Conservation (phyloP, 192 early-diverging fungal genomes). For the Gonapodya prolifera region DNA sequence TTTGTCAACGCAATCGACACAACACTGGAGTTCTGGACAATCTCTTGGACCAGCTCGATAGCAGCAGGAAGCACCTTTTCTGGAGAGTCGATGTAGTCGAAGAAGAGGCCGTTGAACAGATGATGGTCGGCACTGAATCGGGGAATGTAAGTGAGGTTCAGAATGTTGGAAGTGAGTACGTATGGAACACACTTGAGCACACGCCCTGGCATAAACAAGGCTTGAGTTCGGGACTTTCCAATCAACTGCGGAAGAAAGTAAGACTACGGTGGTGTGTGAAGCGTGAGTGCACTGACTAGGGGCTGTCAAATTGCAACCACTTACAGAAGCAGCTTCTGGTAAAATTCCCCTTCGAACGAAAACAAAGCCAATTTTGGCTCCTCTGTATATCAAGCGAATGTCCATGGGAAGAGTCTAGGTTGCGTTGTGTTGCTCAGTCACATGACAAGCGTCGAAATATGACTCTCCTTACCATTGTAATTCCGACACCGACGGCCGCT, state of each 20-base stretch:
- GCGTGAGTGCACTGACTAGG: too few relatives aligned
- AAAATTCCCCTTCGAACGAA: constrained; percentile 15
- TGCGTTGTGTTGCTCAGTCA: too few relatives aligned
- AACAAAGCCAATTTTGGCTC: constrained; percentile 21
- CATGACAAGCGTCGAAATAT: too few relatives aligned
- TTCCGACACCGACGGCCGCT: constrained; percentile 17
- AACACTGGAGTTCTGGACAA: background rate
- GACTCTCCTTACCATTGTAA: constrained; percentile 7
- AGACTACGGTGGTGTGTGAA: too few relatives aligned
- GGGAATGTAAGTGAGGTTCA: background rate
- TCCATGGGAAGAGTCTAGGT: constrained; percentile 9
- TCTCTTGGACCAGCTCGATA: background rate
- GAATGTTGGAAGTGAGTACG: background rate
- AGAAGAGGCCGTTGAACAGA: constrained; percentile 3
- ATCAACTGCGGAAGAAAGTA: constrained; percentile 7
- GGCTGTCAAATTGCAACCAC: too few relatives aligned
- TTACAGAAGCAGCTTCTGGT: constrained; percentile 11
- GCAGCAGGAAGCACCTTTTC: constrained; percentile 4
- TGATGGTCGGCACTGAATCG: background rate
- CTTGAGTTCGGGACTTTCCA: constrained; percentile 13
- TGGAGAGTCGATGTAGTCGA: background rate
- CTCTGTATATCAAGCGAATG: constrained; percentile 12
- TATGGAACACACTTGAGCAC: background rate
- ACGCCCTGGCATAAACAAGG: constrained; percentile 9
- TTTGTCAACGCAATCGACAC: constrained; percentile 4